Base-by-base conservation (phyloP, 805 yeast species). In the Grigorovia transvaalensis region DNA sequence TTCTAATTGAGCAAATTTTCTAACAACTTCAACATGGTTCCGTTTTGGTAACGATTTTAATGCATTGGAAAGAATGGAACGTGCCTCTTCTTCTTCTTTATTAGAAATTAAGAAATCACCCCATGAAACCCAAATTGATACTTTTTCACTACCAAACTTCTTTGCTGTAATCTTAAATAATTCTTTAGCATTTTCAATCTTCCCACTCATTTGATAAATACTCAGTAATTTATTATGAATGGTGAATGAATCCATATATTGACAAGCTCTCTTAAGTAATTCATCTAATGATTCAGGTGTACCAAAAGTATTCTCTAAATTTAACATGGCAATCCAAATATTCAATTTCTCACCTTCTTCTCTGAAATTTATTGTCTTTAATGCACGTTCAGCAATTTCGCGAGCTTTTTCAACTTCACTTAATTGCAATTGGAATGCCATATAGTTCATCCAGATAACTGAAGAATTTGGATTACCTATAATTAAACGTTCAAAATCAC, bases 391-490 rank as follows among this genome's bases (percentile, higher is more conserved):
- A 46, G 88, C 97, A 60, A 93, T 81, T 66, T 88, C 96, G 60
- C 99, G 81, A 9, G 97, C 96, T 70, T 87, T 88, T 42, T 91
- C 97, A 53, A 89, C 74, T 69, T 93, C 99, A 73, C 96, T 86
- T 56, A 91, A 75, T 69, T 90, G 96, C 57, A 93, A 76, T 69
- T 90, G 96, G 84, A 91, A 93, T 4, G 98, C 90, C 96, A 93
- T 93, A 71, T 86, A 93, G 71, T 90, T 88, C 87, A 93, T 91
- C 99, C 99, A 93, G 52, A 88, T 70, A 40, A 90, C 79, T 1
- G 99, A 91, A 2, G 96, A 88, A 72, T 88, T 85, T 47, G 99
- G 97, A 65, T 85, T 85, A 66, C 97, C 95, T 54, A 93, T 78
- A 51, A 93, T 76, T 57, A 93, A 72, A 63, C 99, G 81, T 71